Evolutionary conservation across 2,329 filamentous ascomycete genomes (phyloP).

Genomic region (Claviceps monticola): DNA sequence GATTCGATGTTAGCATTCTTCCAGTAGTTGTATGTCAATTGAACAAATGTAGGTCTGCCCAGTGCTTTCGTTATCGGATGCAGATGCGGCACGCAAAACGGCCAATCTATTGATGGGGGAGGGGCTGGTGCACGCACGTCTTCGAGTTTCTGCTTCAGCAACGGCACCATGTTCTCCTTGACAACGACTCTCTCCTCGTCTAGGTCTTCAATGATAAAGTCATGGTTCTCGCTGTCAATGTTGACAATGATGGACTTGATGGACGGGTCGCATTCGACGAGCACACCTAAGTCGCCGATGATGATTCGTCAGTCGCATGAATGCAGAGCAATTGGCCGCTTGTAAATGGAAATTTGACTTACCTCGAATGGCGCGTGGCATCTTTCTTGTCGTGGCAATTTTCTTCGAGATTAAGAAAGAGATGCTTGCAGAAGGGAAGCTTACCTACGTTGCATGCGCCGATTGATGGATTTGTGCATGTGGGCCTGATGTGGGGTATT

Average conservation of each 20-base stretch:
- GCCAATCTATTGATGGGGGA: too few relatives aligned
- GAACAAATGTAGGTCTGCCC: too few relatives aligned
- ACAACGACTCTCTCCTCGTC: constrained; percentile 65
- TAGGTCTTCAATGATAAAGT: constrained; percentile 67
- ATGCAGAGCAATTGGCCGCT: not conserved
- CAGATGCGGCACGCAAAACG: too few relatives aligned
- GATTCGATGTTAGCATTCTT: not conserved
- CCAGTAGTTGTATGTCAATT: not conserved
- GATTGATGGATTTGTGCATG: too few relatives aligned
- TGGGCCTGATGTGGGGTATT: too few relatives aligned
- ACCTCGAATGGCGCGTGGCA: constrained; percentile 47
- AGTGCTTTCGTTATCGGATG: too few relatives aligned
- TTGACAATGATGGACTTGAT: constrained; percentile 77
- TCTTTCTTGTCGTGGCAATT: constrained; percentile 14
- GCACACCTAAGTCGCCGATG: constrained; percentile 37
- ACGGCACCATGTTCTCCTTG: constrained; percentile 56
- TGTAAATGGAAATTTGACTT: constrained; percentile 4
- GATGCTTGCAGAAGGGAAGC: too few relatives aligned
- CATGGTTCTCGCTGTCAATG: constrained; percentile 56
- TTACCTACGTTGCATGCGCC: too few relatives aligned
- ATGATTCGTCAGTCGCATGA: constrained; percentile 3
- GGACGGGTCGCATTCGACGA: constrained; percentile 73
- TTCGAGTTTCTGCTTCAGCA: constrained; percentile 55
- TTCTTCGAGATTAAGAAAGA: too few relatives aligned
- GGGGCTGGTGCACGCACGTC: constrained; percentile 32